Evolutionary conservation across 2,329 filamentous ascomycete species (phyloP).

Genomic region (Penicillium rolfsii): DNA sequence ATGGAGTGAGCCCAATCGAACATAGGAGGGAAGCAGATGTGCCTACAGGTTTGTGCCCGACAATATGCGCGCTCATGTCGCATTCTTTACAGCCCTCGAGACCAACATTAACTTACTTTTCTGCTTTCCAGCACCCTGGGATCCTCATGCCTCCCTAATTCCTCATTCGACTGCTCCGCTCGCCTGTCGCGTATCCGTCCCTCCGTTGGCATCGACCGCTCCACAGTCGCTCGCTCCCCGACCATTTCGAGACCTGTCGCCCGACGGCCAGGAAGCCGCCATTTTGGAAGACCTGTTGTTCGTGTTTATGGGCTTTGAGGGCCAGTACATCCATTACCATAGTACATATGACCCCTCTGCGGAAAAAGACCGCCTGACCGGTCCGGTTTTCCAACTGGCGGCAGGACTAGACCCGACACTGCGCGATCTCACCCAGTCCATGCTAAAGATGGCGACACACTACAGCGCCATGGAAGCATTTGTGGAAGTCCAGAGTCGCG

Average conservation of each 20-base stretch:
- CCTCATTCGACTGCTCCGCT: conserved; percentile 72
- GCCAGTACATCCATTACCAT: conserved; percentile 90
- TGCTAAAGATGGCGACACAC: conserved; percentile 93
- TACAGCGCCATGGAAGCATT: conserved; percentile 91
- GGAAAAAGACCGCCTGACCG: conserved; percentile 83
- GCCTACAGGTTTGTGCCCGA: conserved; percentile 34
- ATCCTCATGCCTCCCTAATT: conserved; percentile 75
- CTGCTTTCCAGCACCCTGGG: conserved; percentile 62
- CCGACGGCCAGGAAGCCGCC: conserved; percentile 81
- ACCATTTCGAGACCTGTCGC: conserved; percentile 69
- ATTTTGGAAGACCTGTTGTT: conserved; percentile 90
- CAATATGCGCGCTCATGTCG: neutral
- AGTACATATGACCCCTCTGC: conserved; percentile 79
- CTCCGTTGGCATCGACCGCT: conserved; percentile 66
- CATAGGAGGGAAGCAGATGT: conserved; percentile 41
- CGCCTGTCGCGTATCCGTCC: conserved; percentile 66
- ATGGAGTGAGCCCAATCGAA: conserved; percentile 31
- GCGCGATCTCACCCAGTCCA: conserved; percentile 81
- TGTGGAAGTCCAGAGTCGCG: conserved; percentile 88
- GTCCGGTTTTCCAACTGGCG: conserved; percentile 77
- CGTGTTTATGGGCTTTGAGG: conserved; percentile 97
- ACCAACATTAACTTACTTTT: conserved; percentile 10
- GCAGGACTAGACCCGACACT: conserved; percentile 88
- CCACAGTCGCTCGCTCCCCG: conserved; percentile 70
- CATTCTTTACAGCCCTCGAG: neutral